Evolutionary conservation across 2,329 filamentous ascomycete genomes (phyloP), one percentile per base, ranked within the genome.

Genomic region (Pseudogymnoascus sp.): DNA sequence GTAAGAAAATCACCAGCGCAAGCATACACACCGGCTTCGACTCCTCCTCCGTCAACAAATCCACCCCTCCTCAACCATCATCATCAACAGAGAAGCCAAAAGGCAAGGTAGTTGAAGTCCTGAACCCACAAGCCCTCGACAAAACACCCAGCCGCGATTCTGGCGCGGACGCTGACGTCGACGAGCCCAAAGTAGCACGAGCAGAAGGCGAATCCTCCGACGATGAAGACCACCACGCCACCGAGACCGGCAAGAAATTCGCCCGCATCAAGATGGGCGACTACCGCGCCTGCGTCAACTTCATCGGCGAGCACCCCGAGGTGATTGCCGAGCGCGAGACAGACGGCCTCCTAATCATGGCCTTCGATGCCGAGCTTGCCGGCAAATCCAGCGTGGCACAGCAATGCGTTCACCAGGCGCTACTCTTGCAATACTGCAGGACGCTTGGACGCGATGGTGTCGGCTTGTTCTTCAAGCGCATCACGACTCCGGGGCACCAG

Each of bases 351-450:
- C 82, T 99, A 13, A 87, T 96, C 61, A 85, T 96, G 76, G 95
- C 93, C 0, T 97, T 99, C 77, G 93, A 96, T 74, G 86, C 87
- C 0, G 89, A 93, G 67, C 83, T 96, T 65, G 87, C 91, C 67
- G 84, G 85, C 63, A 85, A 90, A 68, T 85, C 88, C 63, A 88
- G 90, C n/a, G 85, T 88, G 68, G 87, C 91, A 3, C 85, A 87
- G 59, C 90, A 93, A 74, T 97, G 88, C 76, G 92, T 99, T 21
- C 95, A 99, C 76, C 93, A 97, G 74, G 93, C 89, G 2, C 81
- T 97, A 15, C 81, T 99, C 11, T 79, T 99, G 42, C 95, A 99
- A 75, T 99, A 99, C 79, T 99, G 95, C 78, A 86, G 93, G 9
- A 88, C 91, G 44, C 82, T 99, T 13, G 71, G 70, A 6, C 86